A percentile compares a stretch with the other conserved stretches of the same genome.
These are phyloP conservation scores for Pythium sukuiense DNA, from an alignment of 352 stramenopile genomes.

Conservation along the genomic window DNA sequence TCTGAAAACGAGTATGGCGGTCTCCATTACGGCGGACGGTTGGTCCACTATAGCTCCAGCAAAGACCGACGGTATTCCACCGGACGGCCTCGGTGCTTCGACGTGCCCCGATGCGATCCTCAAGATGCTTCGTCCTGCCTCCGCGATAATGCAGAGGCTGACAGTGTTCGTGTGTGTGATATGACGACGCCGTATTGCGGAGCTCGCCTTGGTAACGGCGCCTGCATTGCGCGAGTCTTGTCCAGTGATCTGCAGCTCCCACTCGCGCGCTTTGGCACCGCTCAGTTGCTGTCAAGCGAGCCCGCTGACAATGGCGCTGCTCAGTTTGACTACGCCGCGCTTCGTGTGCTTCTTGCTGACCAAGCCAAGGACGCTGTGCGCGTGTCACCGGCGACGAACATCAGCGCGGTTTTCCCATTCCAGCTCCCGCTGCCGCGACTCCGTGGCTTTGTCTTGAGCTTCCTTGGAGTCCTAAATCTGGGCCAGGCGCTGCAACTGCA, in stretches of 20 bases:
- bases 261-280: constrained; percentile 40
- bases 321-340: constrained; percentile 30
- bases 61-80: constrained; percentile 68
- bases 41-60: constrained; percentile 60
- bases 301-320: background rate
- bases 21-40: constrained; percentile 50
- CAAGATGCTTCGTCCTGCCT: constrained; percentile 33
- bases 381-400: constrained; percentile 13
- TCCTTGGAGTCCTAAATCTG: constrained; percentile 64
- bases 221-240: constrained; percentile 37
- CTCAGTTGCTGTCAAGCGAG: constrained; percentile 16
- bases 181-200: constrained; percentile 35
- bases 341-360: constrained; percentile 27
- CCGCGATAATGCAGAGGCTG: constrained; percentile 3
- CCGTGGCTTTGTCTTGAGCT: constrained; percentile 59
- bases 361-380: constrained; percentile 33
- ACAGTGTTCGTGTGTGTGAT: constrained; percentile 52
- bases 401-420: constrained; percentile 31
- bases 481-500: constrained; percentile 45
- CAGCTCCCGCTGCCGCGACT: constrained; percentile 40
- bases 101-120: constrained; percentile 53
- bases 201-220: constrained; percentile 50
- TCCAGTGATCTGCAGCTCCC: constrained; percentile 11
- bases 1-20: constrained; percentile 67
- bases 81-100: constrained; percentile 54